Base-by-base conservation (phyloP, 2,329 filamentous ascomycete species). In the Fusarium napiforme region DNA sequence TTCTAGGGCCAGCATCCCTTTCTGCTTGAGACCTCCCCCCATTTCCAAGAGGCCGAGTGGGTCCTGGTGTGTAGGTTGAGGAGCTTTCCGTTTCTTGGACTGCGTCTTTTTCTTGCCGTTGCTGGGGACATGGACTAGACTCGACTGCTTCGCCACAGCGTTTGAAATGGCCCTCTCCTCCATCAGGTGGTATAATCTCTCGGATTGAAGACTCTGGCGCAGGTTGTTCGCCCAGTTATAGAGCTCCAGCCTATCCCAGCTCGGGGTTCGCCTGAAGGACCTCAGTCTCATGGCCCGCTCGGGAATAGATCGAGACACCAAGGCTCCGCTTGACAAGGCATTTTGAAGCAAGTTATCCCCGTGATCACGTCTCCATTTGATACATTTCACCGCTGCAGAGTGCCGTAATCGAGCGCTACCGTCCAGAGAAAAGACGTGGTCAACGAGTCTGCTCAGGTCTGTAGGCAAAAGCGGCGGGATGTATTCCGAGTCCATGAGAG, bases 401-500 rank as follows among this genome's bases (percentile, higher is more conserved):
- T 98, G 92, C 34, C 96, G 91, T 58, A 98, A 87, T 87, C 93
- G 95, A 7, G 93, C 88, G 42, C 95, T 89, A 40, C 93, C 95
- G 50, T 96, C 91, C 8, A 88, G 87, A 50, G 94, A 92, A 76
- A 98, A 95, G 1, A 98, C 84, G 23, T 89, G 89, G 14, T 90
- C 85, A n/a, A 97, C 88, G 2, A 98, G 85, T 14, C 84, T 81
- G 9, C 82, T 78, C 5, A 98, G 88, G 46, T 98, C 95, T 14
- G 94, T 96, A 1, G 89, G 83, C 7, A 93, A 83, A 9, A 98
- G 86, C 2, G 96, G 96, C 69, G 94, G 92, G 19, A 96, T 85
- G 79, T 98, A 98, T 77, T 96, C 93, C 2, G 95, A 92, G 63
- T 92, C 95, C 96, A 98, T 98, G 23, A 98, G 87, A 1, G 97